Conservation (phyloP, 305 asterid genomes). For the Solanum hybrid region DNA sequence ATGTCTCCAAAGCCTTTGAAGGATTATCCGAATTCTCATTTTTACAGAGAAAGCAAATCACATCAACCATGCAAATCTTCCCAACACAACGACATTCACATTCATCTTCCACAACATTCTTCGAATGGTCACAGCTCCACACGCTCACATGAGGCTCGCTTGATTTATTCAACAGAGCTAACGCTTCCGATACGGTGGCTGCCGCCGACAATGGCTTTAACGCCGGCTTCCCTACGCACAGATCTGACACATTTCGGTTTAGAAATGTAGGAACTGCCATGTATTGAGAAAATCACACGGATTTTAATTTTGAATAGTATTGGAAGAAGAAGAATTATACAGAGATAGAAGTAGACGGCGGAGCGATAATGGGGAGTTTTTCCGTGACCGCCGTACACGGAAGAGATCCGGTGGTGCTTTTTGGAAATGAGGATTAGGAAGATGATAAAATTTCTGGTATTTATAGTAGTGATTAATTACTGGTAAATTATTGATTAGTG, state of each 20-base stretch:
- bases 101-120: neutral
- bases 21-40: conserved; percentile 44
- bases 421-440: neutral
- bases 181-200: conserved; percentile 43
- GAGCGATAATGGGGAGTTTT: neutral
- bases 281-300: conserved; percentile 4
- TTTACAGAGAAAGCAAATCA: conserved; percentile 50
- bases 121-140: conserved; percentile 28
- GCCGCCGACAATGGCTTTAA: conserved; percentile 39
- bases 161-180: conserved; percentile 37
- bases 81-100: conserved; percentile 44
- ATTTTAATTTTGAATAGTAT: neutral
- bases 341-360: neutral
- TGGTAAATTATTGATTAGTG: neutral
- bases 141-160: conserved; percentile 45
- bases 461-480: neutral
- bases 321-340: neutral
- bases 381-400: neutral
- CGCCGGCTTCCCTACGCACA: conserved; percentile 76
- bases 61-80: conserved; percentile 53
- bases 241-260: conserved; percentile 47
- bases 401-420: neutral
- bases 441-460: neutral
- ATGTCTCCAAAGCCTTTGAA: conserved; percentile 44
- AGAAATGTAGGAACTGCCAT: conserved; percentile 58